phyloP scores from a whole-genome alignment of 2,329 filamentous ascomycete genomes.

The Diaporthe citrichinensis region DNA sequence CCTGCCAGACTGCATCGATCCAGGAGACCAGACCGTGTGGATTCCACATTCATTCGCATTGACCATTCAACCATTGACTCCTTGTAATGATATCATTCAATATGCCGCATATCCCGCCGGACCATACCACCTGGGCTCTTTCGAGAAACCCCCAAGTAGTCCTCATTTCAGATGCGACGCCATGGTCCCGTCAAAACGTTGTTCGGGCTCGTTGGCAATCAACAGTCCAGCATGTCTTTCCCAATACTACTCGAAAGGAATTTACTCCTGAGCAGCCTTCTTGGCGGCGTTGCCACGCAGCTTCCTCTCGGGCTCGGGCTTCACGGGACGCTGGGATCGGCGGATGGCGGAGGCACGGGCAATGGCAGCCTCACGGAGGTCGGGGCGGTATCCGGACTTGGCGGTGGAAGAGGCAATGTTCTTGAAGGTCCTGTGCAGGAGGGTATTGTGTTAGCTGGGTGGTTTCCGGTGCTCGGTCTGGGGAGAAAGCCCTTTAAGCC shows the following conservation, averaged over 20 bases:
- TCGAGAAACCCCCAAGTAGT: slow-evolving; percentile 18
- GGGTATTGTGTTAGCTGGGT: not conserved
- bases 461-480: not conserved
- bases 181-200: slow-evolving; percentile 27
- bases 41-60: slow-evolving; percentile 40
- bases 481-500: not conserved
- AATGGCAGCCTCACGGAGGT: slow-evolving; percentile 84
- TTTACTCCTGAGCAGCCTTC: slow-evolving; percentile 72
- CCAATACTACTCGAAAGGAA: slow-evolving; percentile 16
- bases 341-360: slow-evolving; percentile 90
- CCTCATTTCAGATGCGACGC: slow-evolving; percentile 28
- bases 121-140: slow-evolving; percentile 24
- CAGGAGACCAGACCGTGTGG: slow-evolving; percentile 20
- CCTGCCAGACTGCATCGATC: slow-evolving; percentile 8
- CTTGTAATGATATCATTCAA: slow-evolving; percentile 40
- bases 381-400: slow-evolving; percentile 87
- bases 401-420: slow-evolving; percentile 85
- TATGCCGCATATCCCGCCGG: slow-evolving; percentile 38
- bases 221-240: slow-evolving; percentile 33
- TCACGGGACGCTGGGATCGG: slow-evolving; percentile 82
- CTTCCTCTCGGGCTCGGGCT: slow-evolving; percentile 82
- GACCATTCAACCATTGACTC: slow-evolving; percentile 42
- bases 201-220: slow-evolving; percentile 24
- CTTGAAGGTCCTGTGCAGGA: slow-evolving; percentile 81
- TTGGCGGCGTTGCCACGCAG: slow-evolving; percentile 83